These are phyloP conservation scores for Lactifluus pinguis DNA, from an alignment of 768 basidiomycete genomes.

Conservation along the genomic window DNA sequence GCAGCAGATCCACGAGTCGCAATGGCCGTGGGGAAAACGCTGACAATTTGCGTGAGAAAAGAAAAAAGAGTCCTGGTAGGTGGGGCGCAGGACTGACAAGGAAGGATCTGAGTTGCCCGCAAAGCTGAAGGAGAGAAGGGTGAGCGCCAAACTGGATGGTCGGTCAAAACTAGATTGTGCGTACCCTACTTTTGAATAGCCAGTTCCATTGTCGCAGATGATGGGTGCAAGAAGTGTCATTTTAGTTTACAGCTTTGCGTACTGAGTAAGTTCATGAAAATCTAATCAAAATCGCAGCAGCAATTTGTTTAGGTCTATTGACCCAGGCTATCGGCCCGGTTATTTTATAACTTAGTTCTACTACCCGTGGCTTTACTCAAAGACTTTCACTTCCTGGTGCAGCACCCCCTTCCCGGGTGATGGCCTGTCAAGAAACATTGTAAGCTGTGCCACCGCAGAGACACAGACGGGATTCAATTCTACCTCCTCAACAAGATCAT, in stretches of 20 bases:
- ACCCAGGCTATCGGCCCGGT: slow-evolving; percentile 1
- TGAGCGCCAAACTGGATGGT: background rate
- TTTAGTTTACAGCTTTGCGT: too few species aligned
- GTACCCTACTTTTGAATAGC: slow-evolving; percentile 94
- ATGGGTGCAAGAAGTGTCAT: slow-evolving; percentile 91
- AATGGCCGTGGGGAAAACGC: slow-evolving; percentile 97
- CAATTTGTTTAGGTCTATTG: slow-evolving; percentile 16
- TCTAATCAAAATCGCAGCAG: background rate
- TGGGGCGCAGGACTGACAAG: slow-evolving; percentile 52
- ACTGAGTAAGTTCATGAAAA: too few species aligned
- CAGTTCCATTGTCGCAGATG: slow-evolving; percentile 97
- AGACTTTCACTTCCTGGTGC: slow-evolving; percentile 15
- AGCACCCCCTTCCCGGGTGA: slow-evolving; percentile 18
- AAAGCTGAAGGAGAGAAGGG: slow-evolving; percentile 46
- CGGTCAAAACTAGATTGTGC: slow-evolving; percentile 21
- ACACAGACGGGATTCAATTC: slow-evolving; percentile 4
- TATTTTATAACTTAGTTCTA: background rate
- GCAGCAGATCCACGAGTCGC: slow-evolving; percentile 73
- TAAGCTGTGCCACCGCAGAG: background rate
- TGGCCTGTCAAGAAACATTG: slow-evolving; percentile 23
- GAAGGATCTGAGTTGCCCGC: slow-evolving; percentile 99
- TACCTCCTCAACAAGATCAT: slow-evolving; percentile 51
- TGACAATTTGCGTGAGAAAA: slow-evolving; percentile 24
- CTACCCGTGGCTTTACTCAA: background rate
- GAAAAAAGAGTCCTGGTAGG: background rate